These are phyloP conservation scores for Corchorus capsularis DNA, from an alignment of 345 rosid genomes.

Conservation along the genomic window DNA sequence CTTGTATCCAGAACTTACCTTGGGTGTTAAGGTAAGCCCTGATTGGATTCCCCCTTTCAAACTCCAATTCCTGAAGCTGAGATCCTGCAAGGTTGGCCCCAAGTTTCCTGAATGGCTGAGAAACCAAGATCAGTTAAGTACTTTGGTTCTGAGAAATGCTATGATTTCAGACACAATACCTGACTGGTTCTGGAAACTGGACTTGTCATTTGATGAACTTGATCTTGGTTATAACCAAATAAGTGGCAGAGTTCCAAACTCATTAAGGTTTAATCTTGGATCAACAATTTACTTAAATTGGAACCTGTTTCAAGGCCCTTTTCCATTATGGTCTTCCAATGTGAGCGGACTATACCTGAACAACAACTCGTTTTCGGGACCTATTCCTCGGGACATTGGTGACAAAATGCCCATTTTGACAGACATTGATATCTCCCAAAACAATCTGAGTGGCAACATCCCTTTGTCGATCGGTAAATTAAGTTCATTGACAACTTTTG, in stretches of 20 bases:
- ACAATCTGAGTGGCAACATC: neutral
- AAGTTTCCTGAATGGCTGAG: slow-evolving; percentile 29
- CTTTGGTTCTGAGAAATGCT: slow-evolving; percentile 5
- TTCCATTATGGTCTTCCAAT: slow-evolving; percentile 30
- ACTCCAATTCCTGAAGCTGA: slow-evolving; percentile 23
- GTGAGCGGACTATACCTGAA: slow-evolving; percentile 12
- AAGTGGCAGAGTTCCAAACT: slow-evolving; percentile 18
- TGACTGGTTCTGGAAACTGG: slow-evolving; percentile 25
- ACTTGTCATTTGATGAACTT: slow-evolving; percentile 3
- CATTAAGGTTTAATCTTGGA: neutral
- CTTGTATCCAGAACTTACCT: too few species aligned
- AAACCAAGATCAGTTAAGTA: slow-evolving; percentile 17
- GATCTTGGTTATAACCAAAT: slow-evolving; percentile 21
- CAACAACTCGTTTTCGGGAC: slow-evolving; percentile 27
- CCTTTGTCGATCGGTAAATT: neutral
- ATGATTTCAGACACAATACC: slow-evolving; percentile 19
- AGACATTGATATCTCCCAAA: slow-evolving; percentile 22
- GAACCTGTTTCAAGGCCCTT: slow-evolving; percentile 26
- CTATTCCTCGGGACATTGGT: slow-evolving; percentile 17
- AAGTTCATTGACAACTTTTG: neutral
- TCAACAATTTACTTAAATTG: slow-evolving; percentile 20
- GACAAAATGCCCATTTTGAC: slow-evolving; percentile 15
- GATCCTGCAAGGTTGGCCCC: slow-evolving; percentile 25
- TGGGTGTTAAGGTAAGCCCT: neutral
- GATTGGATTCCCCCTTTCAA: slow-evolving; percentile 35